Evolutionary conservation across 345 rosid species (phyloP).

Genomic region (Orychophragmus violaceus): DNA sequence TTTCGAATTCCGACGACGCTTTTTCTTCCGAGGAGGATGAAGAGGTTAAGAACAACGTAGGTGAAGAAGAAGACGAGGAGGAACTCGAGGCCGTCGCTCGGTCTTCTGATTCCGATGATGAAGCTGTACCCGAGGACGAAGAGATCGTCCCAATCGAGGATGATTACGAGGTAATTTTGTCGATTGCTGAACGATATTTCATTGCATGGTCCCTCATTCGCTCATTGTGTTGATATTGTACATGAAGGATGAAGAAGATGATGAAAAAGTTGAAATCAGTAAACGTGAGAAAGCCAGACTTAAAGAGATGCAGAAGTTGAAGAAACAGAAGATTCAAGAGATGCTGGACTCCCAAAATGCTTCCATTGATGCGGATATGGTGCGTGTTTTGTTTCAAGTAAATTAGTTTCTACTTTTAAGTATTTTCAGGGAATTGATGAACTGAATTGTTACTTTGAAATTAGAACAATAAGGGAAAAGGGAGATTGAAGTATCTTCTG

Average conservation of each 20-base stretch:
- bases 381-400: constrained; percentile 15
- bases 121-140: constrained; percentile 37
- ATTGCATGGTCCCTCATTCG: neutral
- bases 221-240: neutral
- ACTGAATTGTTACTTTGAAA: too few relatives aligned
- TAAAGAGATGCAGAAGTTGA: constrained; percentile 72
- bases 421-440: neutral
- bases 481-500: too few relatives aligned
- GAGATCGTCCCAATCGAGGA: constrained; percentile 30
- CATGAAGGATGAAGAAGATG: neutral
- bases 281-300: neutral
- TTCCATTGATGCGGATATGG: constrained; percentile 92
- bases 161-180: constrained; percentile 32
- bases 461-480: too few relatives aligned
- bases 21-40: constrained; percentile 39
- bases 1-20: constrained; percentile 46
- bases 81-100: constrained; percentile 94
- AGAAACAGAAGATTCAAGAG: constrained; percentile 93
- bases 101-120: constrained; percentile 62
- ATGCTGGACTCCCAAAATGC: constrained; percentile 89
- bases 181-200: neutral
- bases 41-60: neutral
- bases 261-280: neutral
- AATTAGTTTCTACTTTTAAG: neutral
- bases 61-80: neutral